These are phyloP conservation scores for Kurtzmaniella quercitrusa DNA, from an alignment of 1,139 yeast species.

Conservation along the genomic window DNA sequence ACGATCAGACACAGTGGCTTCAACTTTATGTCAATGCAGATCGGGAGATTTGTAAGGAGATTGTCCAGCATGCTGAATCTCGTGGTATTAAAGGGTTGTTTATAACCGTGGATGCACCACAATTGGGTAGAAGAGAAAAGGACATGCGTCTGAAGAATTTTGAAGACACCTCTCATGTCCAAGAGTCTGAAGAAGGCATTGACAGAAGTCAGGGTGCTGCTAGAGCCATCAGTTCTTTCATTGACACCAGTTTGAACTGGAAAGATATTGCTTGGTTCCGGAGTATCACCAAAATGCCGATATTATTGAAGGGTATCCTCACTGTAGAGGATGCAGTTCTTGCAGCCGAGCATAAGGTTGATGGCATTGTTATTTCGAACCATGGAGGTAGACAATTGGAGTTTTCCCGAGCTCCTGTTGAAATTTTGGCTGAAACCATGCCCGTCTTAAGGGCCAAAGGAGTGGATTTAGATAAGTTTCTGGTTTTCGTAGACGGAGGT, in stretches of 20 bases:
- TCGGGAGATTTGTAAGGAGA: slow-evolving; percentile 46
- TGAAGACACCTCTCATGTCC: slow-evolving; percentile 52
- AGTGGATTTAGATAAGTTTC: slow-evolving; percentile 31
- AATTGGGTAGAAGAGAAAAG: slow-evolving; percentile 85
- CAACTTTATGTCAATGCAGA: slow-evolving; percentile 80
- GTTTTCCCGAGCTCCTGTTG: slow-evolving; percentile 44
- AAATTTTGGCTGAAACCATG: slow-evolving; percentile 44
- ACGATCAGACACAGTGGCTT: slow-evolving; percentile 72
- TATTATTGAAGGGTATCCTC: slow-evolving; percentile 50
- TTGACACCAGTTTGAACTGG: slow-evolving; percentile 63
- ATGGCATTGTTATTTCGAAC: slow-evolving; percentile 50
- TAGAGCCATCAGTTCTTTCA: slow-evolving; percentile 76
- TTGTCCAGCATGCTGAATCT: slow-evolving; percentile 68
- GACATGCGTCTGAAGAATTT: slow-evolving; percentile 45
- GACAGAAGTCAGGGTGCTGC: slow-evolving; percentile 84
- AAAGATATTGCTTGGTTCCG: slow-evolving; percentile 17
- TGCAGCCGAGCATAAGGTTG: slow-evolving; percentile 43
- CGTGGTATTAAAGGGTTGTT: slow-evolving; percentile 77
- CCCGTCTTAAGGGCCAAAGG: slow-evolving; percentile 31
- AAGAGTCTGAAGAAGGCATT: slow-evolving; percentile 57
- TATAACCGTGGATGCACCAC: slow-evolving; percentile 92
- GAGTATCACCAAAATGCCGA: slow-evolving; percentile 22
- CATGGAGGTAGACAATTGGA: slow-evolving; percentile 58
- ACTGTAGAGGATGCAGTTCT: slow-evolving; percentile 45
- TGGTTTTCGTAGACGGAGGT: slow-evolving; percentile 53